Conservation (phyloP, 495 filamentous ascomycete genomes). For the Hyaloscypha finlandica region DNA sequence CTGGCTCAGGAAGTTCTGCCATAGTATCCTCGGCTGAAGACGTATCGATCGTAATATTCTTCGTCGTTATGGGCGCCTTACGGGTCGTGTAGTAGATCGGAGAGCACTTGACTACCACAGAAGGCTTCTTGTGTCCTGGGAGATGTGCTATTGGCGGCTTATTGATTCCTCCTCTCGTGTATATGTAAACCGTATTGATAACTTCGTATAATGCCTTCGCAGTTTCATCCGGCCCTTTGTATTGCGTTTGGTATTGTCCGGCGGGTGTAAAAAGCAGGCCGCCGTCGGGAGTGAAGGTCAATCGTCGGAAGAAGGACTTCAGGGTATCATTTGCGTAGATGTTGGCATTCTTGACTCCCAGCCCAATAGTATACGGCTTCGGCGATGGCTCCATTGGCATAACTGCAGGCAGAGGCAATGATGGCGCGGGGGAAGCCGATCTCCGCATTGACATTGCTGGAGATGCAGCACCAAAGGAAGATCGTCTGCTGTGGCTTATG, state of each 20-base stretch:
- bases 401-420: conserved; percentile 92
- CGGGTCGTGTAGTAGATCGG: conserved; percentile 85
- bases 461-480: conserved; percentile 86
- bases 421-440: conserved; percentile 94
- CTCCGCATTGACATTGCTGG: conserved; percentile 67
- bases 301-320: conserved; percentile 92
- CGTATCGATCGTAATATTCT: conserved; percentile 91
- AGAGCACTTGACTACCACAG: conserved; percentile 92
- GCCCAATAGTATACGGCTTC: conserved; percentile 61
- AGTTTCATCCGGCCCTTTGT: conserved; percentile 65
- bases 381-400: conserved; percentile 90
- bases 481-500: conserved; percentile 86
- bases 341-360: conserved; percentile 76
- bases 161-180: conserved; percentile 94
- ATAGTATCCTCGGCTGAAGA: conserved; percentile 85
- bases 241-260: conserved; percentile 88
- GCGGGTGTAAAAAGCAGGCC: conserved; percentile 95
- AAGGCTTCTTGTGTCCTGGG: conserved; percentile 97
- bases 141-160: conserved; percentile 97
- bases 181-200: conserved; percentile 97
- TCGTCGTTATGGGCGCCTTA: conserved; percentile 65
- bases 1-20: conserved; percentile 78
- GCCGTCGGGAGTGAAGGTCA: conserved; percentile 94
- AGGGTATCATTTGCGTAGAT: conserved; percentile 98
- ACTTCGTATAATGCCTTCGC: conserved; percentile 78